These are phyloP conservation scores for Boletus subluridellus DNA, from an alignment of 1,284 basidiomycete species.

Conservation along the genomic window DNA sequence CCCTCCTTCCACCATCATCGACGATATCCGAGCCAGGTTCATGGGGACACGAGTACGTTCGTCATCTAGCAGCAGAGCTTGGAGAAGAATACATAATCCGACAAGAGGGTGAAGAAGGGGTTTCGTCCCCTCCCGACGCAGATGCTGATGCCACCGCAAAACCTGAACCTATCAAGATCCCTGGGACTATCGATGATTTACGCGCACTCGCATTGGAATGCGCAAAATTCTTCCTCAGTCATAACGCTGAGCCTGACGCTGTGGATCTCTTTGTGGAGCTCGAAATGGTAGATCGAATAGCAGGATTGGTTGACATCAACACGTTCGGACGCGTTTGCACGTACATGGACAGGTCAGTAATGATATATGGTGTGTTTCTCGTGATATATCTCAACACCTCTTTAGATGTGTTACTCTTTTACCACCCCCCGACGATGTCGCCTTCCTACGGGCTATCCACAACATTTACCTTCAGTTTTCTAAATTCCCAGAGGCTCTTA, in stretches of 20 bases:
- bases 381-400: conserved; percentile 12
- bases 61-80: conserved; percentile 94
- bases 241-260: conserved; percentile 98
- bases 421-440: conserved; percentile 88
- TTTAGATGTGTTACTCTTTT: conserved; percentile 85
- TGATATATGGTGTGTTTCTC: neutral
- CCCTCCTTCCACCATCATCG: conserved; percentile 59
- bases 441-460: conserved; percentile 90
- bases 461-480: conserved; percentile 85
- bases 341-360: conserved; percentile 89
- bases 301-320: conserved; percentile 78
- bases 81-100: conserved; percentile 86
- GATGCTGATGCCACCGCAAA: conserved; percentile 31
- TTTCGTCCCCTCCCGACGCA: conserved; percentile 28
- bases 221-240: conserved; percentile 86
- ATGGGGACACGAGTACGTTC: conserved; percentile 99
- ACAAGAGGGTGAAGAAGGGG: conserved; percentile 45
- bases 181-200: conserved; percentile 70
- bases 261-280: conserved; percentile 95
- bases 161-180: conserved; percentile 31
- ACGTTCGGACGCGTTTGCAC: conserved; percentile 93
- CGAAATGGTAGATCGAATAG: conserved; percentile 83
- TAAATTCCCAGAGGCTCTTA: conserved; percentile 90
- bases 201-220: conserved; percentile 80
- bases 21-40: conserved; percentile 84